Conservation (phyloP, 345 rosid genomes). For the Sonneratia alba region DNA sequence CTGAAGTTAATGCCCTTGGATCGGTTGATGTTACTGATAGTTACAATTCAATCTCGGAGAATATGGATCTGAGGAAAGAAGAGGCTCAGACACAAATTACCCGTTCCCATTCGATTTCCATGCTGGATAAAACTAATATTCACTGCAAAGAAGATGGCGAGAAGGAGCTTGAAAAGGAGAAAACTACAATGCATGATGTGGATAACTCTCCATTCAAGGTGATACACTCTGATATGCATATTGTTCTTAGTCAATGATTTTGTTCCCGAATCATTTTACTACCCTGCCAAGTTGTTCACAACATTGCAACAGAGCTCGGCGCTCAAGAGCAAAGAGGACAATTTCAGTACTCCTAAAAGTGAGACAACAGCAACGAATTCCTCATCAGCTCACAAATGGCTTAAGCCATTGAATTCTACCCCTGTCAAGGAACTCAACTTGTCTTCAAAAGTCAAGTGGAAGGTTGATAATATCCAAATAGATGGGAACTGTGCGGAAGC, state of each 20-base stretch:
- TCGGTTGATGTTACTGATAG: slow-evolving; percentile 11
- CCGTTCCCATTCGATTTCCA: slow-evolving; percentile 13
- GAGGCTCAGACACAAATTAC: not conserved
- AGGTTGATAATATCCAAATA: slow-evolving; percentile 48
- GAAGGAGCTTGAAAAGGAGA: slow-evolving; percentile 4
- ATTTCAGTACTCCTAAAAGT: slow-evolving; percentile 24
- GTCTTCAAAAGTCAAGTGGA: slow-evolving; percentile 30
- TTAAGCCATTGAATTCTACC: slow-evolving; percentile 47
- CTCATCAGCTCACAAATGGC: slow-evolving; percentile 43
- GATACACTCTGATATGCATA: not conserved
- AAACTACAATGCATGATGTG: slow-evolving; percentile 1
- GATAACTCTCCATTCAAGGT: slow-evolving; percentile 48
- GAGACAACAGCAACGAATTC: slow-evolving; percentile 18
- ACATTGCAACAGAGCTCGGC: not conserved
- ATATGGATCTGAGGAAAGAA: not conserved
- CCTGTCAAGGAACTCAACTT: slow-evolving; percentile 65
- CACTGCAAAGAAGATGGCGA: not conserved
- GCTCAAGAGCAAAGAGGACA: slow-evolving; percentile 17
- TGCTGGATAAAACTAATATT: slow-evolving; percentile 11
- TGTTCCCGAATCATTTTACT: slow-evolving; percentile 1
- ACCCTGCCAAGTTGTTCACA: not conserved
- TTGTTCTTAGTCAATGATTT: not conserved
- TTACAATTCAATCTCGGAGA: not conserved
- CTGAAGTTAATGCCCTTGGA: slow-evolving; percentile 12
- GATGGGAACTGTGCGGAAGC: slow-evolving; percentile 21